Evolutionary conservation across 2,329 filamentous ascomycete genomes (phyloP), one percentile per base, ranked within the genome.

Genomic region (Cladophialophora carrionii): DNA sequence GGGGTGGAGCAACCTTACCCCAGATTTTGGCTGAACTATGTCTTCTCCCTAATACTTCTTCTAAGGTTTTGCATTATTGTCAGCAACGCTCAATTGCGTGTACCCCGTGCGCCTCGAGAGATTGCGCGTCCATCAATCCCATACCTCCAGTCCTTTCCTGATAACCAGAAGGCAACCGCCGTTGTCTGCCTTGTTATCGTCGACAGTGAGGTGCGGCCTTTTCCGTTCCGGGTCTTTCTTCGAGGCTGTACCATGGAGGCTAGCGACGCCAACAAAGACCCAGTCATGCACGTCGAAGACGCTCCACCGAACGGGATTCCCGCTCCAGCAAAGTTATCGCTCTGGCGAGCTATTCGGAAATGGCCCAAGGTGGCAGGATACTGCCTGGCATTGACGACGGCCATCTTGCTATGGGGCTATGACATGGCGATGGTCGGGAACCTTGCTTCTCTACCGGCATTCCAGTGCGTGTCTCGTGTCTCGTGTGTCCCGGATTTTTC

Each of bases 371-470:
- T 70, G 17, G 37, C 59, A 4, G 53, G 46, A 37, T 69, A 68
- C 59, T 22, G 58, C 29, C 48, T 70, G 8, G 61, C 61, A 14
- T 31, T 67, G 52, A 66, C 59, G 17, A 60, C 62, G 1, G 63
- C 72, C 3, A 73, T 77, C 24, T 70, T 76, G 2, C 72, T 77
- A 0, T 71, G 73, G 7, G 76, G 75, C 12, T 74, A 73, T 62
- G 75, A 76, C 24, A 71, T 74, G 22, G 69, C 71, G 5, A 69
- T 76, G 8, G 74, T 76, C 63, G 72, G 74, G 7, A 69, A 75
- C 49, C 65, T 74, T 10, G 64, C 72, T 31, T 69, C 72, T 4
- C 72, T 74, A 64, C 73, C 72, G 22, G 71, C 64, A n/a, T 74
- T 74, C 20, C 72, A 73, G 24, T 72, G 64, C 58, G 66, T 62